Base-by-base conservation (phyloP, 106 monocot species). In the Hemerocallis citrina region DNA sequence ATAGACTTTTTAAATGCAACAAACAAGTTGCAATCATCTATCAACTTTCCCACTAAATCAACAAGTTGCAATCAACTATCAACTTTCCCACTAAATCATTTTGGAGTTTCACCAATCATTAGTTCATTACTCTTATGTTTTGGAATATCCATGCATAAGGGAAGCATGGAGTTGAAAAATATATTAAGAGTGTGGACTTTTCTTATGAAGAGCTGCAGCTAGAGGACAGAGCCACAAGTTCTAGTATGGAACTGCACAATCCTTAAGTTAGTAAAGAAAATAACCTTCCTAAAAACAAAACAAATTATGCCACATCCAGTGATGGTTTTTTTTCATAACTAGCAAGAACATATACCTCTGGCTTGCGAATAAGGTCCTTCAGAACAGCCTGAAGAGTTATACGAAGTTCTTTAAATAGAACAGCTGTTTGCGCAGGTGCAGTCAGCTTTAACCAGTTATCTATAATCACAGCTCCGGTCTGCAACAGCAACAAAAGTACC, bases 331-430 rank as follows among this genome's bases (percentile, higher is more conserved):
- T n/a, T n/a, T n/a, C n/a, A n/a, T n/a, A n/a, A n/a, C n/a, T 49
- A 49, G 49, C 24, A 49, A 49, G 49, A 22, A 27, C 5, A 35
- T 29, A 43, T 87, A 98, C 98, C 87, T 88, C 73, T 48, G 98
- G 98, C n/a, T 79, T 88, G 62, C 62, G 68, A 48, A 91, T 81
- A 55, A 88, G 58, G 59, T 88, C 81, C 66, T 88, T 91, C 40
- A 91, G 57, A 88, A 98, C 88, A 56, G 87, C 69, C 74, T 88
- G 66, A 7, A 98, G 84, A 42, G 82, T 92, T 43, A 61, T 33
- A 0, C 98, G 87, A n/a, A 98, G 88, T 71, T 98, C 81, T 63
- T 98, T 98, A 60, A 98, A 98, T 16, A 98, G 69, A 72, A 98
- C 98, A 73, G 98, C 98, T 17, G 66, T 82, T 61, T 98, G 98